phyloP scores from a whole-genome alignment of 1,284 basidiomycete species.

The Gastroboletus turbinatus region DNA sequence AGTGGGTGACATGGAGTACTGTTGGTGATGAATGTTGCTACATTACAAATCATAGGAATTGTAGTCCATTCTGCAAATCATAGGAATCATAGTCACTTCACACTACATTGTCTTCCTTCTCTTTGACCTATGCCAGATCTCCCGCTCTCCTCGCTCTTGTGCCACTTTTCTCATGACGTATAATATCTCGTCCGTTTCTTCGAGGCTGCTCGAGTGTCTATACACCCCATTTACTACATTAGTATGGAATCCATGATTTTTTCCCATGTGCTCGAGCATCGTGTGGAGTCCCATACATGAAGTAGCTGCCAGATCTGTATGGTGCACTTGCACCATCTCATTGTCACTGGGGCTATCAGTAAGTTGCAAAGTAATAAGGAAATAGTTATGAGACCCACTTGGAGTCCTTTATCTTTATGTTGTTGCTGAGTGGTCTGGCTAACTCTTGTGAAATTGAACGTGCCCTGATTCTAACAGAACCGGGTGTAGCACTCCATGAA shows the following conservation, averaged over 20 bases:
- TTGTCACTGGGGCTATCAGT: background rate
- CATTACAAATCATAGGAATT: too few species aligned
- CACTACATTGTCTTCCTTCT: too few species aligned
- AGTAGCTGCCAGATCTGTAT: background rate
- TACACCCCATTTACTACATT: background rate
- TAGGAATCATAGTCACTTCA: too few species aligned
- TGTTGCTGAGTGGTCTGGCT: background rate
- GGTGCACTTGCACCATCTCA: background rate
- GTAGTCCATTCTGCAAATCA: too few species aligned
- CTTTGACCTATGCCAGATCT: too few species aligned
- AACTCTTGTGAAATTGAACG: background rate
- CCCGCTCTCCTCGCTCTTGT: background rate
- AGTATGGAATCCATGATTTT: background rate
- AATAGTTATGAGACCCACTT: background rate
- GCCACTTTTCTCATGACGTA: background rate
- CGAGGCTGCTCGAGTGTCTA: background rate
- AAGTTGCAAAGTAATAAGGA: background rate
- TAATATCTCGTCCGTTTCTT: background rate
- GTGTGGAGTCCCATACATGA: background rate
- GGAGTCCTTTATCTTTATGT: background rate
- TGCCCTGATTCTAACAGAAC: too few species aligned
- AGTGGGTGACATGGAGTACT: too few species aligned
- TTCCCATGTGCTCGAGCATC: background rate
- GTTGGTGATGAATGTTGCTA: too few species aligned
- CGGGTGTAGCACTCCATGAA: background rate